These are phyloP conservation scores for Arachnopeziza araneosa DNA, from an alignment of 2,329 filamentous ascomycete genomes.

Conservation along the genomic window DNA sequence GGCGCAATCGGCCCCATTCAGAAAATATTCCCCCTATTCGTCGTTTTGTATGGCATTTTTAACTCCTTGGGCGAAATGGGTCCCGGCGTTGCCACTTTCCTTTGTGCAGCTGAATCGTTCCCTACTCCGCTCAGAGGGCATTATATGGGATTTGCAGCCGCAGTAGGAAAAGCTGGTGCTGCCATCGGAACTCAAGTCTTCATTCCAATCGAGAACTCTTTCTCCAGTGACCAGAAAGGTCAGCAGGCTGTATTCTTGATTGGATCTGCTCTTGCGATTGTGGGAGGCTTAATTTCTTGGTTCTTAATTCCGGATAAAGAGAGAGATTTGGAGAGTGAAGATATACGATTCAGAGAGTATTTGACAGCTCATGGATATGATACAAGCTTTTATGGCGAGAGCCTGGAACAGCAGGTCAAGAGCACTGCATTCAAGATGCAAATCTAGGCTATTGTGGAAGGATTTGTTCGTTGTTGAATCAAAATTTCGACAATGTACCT, in stretches of 20 bases:
- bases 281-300: constrained; percentile 40
- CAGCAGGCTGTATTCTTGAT: constrained; percentile 46
- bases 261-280: constrained; percentile 42
- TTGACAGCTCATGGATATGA: constrained; percentile 39
- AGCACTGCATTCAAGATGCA: background rate
- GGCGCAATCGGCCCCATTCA: constrained; percentile 41
- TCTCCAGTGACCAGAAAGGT: constrained; percentile 37
- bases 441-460: constrained; percentile 10
- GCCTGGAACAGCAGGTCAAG: background rate
- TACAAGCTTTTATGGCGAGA: background rate
- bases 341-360: constrained; percentile 40
- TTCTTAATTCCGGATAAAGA: constrained; percentile 42
- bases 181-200: constrained; percentile 47
- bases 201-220: constrained; percentile 43
- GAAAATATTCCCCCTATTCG: constrained; percentile 42
- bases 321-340: constrained; percentile 38
- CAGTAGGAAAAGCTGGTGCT: constrained; percentile 44
- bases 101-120: constrained; percentile 42
- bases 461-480: too few species aligned
- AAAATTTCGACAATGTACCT: too few species aligned
- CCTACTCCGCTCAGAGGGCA: constrained; percentile 45
- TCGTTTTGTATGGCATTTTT: constrained; percentile 47
- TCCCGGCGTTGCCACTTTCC: constrained; percentile 39
- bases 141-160: constrained; percentile 43
- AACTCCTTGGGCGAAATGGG: constrained; percentile 44